These are phyloP conservation scores for Thalia dealbata DNA, from an alignment of 176 grass and related monocot genomes.

Conservation along the genomic window DNA sequence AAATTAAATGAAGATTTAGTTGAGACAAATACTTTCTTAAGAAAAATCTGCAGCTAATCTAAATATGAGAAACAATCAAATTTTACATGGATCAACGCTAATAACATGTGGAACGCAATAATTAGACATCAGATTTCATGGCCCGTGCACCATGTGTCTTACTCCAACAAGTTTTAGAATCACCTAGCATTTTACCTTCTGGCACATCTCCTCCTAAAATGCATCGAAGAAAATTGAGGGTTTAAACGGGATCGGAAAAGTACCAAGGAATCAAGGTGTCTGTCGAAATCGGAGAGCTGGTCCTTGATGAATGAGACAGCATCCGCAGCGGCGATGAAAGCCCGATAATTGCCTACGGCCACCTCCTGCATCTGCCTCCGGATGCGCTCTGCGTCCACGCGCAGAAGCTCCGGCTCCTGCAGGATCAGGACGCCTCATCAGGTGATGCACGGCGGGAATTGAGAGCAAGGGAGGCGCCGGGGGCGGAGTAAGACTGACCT, in stretches of 20 bases:
- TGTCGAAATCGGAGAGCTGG: constrained; percentile 88
- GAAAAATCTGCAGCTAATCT: too few species aligned
- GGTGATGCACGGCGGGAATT: constrained; percentile 1
- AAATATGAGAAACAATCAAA: too few species aligned
- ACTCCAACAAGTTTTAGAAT: too few species aligned
- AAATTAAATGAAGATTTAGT: neutral
- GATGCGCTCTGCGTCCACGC: constrained; percentile 94
- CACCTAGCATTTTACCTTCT: too few species aligned
- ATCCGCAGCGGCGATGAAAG: constrained; percentile 87
- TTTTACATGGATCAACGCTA: too few species aligned
- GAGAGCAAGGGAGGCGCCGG: neutral
- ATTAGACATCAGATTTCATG: too few species aligned
- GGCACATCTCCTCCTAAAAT: neutral
- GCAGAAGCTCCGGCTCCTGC: constrained; percentile 93
- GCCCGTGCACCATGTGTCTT: too few species aligned
- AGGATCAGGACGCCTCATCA: constrained; percentile 1
- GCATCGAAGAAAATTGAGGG: neutral
- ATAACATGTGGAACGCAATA: too few species aligned
- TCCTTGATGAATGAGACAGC: constrained; percentile 78
- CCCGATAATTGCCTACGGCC: constrained; percentile 90
- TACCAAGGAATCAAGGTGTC: constrained; percentile 83
- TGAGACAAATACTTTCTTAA: neutral
- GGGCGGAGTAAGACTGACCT: constrained; percentile 30
- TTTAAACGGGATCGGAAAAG: neutral
- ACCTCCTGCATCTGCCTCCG: constrained; percentile 99